Evolutionary conservation across 805 yeast species (phyloP).

Genomic region (Osmozyma mogii): DNA sequence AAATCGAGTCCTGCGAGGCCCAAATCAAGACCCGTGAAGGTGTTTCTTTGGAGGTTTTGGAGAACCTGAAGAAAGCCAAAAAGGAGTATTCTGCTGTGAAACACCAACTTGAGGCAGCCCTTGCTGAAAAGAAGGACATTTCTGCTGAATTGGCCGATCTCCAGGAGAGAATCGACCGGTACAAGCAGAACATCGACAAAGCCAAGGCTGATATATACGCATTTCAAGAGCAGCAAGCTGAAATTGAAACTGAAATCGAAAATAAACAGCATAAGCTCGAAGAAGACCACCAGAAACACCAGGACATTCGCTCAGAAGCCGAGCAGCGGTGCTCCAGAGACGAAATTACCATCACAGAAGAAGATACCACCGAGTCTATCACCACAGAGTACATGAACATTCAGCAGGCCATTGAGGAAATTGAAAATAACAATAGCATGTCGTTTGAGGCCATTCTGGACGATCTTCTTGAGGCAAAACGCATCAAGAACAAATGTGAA

Average conservation of each 20-base stretch:
- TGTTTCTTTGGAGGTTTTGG: constrained; percentile 17
- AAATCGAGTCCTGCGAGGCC: constrained; percentile 20
- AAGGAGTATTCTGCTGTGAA: constrained; percentile 2
- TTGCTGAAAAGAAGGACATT: constrained; percentile 1
- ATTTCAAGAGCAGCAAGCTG: constrained; percentile 4
- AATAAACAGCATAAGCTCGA: constrained; percentile 7
- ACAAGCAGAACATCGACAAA: constrained; percentile 1
- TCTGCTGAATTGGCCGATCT: constrained; percentile 19
- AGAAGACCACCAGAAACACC: constrained; percentile 8
- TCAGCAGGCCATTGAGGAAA: constrained; percentile 38
- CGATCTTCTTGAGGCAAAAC: constrained; percentile 38
- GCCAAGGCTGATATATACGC: too few relatives aligned
- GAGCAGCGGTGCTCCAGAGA: constrained; percentile 40
- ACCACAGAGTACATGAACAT: constrained; percentile 41
- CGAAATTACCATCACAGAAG: constrained; percentile 31
- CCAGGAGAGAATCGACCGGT: constrained; percentile 4
- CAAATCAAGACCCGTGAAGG: constrained; percentile 21
- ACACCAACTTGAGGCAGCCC: constrained; percentile 2
- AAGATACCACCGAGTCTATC: constrained; percentile 41
- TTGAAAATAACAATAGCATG: constrained; percentile 48
- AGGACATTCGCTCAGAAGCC: constrained; percentile 19
- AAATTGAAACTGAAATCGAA: constrained; percentile 8
- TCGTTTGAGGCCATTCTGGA: constrained; percentile 47
- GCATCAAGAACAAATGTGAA: constrained; percentile 35
- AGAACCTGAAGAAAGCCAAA: constrained; percentile 5